These are phyloP conservation scores for Heliamphora exappendiculata DNA, from an alignment of 148 eudicot species.

Conservation along the genomic window DNA sequence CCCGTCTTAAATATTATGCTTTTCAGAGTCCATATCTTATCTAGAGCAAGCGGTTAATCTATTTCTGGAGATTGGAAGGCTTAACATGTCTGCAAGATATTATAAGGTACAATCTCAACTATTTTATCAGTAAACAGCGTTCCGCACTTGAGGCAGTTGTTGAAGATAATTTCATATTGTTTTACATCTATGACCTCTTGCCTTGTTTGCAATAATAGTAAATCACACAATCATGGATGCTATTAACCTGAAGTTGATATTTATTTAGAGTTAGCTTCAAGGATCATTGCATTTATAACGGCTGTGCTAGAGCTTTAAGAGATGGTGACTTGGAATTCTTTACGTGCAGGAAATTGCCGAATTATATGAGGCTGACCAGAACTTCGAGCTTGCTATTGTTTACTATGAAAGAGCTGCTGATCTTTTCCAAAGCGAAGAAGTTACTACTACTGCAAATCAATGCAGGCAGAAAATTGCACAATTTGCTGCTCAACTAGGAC, in stretches of 20 bases:
- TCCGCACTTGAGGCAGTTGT: background rate
- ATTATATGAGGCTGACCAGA: slow-evolving; percentile 45
- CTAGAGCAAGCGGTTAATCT: slow-evolving; percentile 62
- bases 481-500: slow-evolving; percentile 66
- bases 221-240: background rate
- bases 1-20: background rate
- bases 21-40: slow-evolving; percentile 54
- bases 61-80: slow-evolving; percentile 85
- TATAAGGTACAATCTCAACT: slow-evolving; percentile 57
- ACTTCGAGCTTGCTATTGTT: slow-evolving; percentile 46
- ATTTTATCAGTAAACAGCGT: background rate
- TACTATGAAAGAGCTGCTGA: slow-evolving; percentile 67
- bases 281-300: background rate
- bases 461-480: slow-evolving; percentile 76
- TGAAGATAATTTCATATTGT: background rate
- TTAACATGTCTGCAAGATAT: slow-evolving; percentile 81
- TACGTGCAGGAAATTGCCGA: slow-evolving; percentile 64
- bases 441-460: slow-evolving; percentile 62
- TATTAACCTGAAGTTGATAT: background rate
- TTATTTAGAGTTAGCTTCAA: background rate
- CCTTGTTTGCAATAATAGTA: background rate
- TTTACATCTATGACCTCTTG: background rate
- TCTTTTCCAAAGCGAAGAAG: slow-evolving; percentile 65
- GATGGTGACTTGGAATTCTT: slow-evolving; percentile 1
- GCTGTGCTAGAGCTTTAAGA: background rate